These are phyloP conservation scores for Pholiota adiposa DNA, from an alignment of 1,284 basidiomycete species.

Conservation along the genomic window DNA sequence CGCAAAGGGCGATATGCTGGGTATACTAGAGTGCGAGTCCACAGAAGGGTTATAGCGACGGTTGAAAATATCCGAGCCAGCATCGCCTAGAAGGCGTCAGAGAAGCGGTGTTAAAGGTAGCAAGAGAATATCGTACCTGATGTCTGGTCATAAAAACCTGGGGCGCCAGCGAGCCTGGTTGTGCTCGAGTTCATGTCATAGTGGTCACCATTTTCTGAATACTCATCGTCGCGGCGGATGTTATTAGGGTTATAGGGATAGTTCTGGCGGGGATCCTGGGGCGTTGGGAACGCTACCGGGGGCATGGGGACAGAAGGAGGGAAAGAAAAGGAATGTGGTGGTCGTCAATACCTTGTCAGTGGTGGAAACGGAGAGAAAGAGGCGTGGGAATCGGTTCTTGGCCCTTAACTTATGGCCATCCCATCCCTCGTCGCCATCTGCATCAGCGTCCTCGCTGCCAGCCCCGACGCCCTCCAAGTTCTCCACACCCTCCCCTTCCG, in stretches of 20 bases:
- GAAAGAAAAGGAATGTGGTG: conserved; percentile 23
- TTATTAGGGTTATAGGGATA: conserved; percentile 31
- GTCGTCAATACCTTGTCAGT: conserved; percentile 22
- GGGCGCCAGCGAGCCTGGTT: conserved; percentile 55
- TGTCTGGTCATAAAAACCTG: conserved; percentile 52
- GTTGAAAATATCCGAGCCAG: conserved; percentile 51
- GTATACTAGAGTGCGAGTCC: conserved; percentile 60
- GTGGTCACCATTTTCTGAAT: conserved; percentile 56
- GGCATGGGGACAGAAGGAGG: conserved; percentile 29
- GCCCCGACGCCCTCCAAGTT: conserved; percentile 23
- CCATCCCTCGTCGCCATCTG: conserved; percentile 33
- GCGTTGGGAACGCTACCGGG: conserved; percentile 33
- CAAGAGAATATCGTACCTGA: conserved; percentile 24
- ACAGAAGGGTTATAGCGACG: conserved; percentile 56
- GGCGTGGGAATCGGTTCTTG: conserved; percentile 9
- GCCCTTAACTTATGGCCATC: conserved; percentile 13
- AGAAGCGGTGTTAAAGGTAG: conserved; percentile 17
- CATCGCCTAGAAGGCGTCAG: conserved; percentile 28
- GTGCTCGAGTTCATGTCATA: conserved; percentile 59
- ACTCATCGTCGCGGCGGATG: conserved; percentile 47
- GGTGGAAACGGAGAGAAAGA: conserved; percentile 18
- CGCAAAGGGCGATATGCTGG: conserved; percentile 59
- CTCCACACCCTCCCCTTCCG: conserved; percentile 26
- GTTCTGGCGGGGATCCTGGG: conserved; percentile 33
- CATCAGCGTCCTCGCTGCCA: conserved; percentile 24